Conservation (phyloP, 1,139 yeast genomes). For the Suhomyces anneliseae region DNA sequence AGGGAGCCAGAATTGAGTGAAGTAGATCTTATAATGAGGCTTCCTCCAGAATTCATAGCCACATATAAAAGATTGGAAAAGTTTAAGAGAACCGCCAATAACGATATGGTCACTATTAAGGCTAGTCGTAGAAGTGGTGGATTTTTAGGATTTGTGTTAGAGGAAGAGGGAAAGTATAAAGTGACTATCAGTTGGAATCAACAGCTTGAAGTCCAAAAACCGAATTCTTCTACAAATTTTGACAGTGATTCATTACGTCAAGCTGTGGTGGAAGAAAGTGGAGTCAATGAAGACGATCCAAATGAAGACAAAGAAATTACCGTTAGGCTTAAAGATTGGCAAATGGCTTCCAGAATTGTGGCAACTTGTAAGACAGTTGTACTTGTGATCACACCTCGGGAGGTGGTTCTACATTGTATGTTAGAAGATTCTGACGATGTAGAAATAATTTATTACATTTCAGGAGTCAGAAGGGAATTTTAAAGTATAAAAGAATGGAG, state of each 20-base stretch:
- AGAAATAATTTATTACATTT: conserved; percentile 55
- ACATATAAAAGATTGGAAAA: conserved; percentile 58
- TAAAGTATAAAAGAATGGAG: no score
- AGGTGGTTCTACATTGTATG: conserved; percentile 57
- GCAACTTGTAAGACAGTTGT: conserved; percentile 55
- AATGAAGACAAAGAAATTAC: conserved; percentile 37
- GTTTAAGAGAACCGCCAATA: conserved; percentile 38
- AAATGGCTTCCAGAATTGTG: conserved; percentile 52
- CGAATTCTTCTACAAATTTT: conserved; percentile 17
- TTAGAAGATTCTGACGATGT: conserved; percentile 57
- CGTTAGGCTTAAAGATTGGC: conserved; percentile 58
- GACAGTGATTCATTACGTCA: conserved; percentile 25
- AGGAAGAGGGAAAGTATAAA: conserved; percentile 53
- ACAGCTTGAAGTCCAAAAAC: conserved; percentile 36
- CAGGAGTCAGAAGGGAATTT: conserved; percentile 28
- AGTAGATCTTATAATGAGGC: conserved; percentile 50
- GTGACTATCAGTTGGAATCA: conserved; percentile 62
- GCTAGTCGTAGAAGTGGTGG: conserved; percentile 40
- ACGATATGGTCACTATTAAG: conserved; percentile 34
- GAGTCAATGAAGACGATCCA: conserved; percentile 21
- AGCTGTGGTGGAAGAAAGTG: conserved; percentile 13
- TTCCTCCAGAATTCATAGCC: conserved; percentile 49
- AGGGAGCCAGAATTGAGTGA: conserved; percentile 50
- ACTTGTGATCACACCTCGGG: conserved; percentile 47
- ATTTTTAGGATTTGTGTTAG: conserved; percentile 48